These are phyloP conservation scores for Fusarium hostae DNA, from an alignment of 2,329 filamentous ascomycete species.

Conservation along the genomic window DNA sequence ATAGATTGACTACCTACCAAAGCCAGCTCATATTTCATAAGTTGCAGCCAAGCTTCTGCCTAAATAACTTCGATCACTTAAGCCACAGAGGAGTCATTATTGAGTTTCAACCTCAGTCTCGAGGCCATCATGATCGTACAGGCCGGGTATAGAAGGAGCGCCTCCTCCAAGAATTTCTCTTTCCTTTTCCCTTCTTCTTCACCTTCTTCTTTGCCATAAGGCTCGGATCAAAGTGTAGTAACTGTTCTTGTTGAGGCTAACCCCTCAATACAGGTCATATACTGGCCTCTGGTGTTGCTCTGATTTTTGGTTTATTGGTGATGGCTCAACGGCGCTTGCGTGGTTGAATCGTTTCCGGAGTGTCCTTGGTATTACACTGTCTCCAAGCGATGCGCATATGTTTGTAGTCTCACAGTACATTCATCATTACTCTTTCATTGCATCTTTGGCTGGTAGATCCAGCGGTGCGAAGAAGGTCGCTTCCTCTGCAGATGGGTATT, in stretches of 20 bases:
- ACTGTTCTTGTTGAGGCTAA: slow-evolving; percentile 46
- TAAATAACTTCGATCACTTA: background rate
- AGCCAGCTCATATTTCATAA: background rate
- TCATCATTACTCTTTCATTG: slow-evolving; percentile 34
- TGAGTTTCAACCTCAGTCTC: slow-evolving; percentile 6
- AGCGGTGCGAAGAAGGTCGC: slow-evolving; percentile 37
- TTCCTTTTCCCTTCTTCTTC: slow-evolving; percentile 27
- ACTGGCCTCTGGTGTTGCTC: slow-evolving; percentile 1
- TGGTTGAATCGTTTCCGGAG: slow-evolving; percentile 14
- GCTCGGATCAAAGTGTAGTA: slow-evolving; percentile 46
- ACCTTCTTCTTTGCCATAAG: slow-evolving; percentile 37
- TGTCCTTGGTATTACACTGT: slow-evolving; percentile 46
- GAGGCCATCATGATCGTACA: background rate
- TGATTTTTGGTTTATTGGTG: slow-evolving; percentile 38
- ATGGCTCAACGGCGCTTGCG: slow-evolving; percentile 31
- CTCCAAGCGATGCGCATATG: slow-evolving; percentile 38
- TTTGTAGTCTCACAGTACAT: background rate
- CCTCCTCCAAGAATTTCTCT: background rate
- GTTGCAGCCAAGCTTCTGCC: background rate
- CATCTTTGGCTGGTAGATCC: slow-evolving; percentile 33
- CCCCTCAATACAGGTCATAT: slow-evolving; percentile 27
- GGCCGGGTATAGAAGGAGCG: slow-evolving; percentile 17
- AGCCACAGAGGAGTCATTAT: background rate
- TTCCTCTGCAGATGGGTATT: background rate
- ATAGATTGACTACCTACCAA: background rate